Evolutionary conservation across 2,329 filamentous ascomycete species (phyloP).

Genomic region (Didymella keratinophila): DNA sequence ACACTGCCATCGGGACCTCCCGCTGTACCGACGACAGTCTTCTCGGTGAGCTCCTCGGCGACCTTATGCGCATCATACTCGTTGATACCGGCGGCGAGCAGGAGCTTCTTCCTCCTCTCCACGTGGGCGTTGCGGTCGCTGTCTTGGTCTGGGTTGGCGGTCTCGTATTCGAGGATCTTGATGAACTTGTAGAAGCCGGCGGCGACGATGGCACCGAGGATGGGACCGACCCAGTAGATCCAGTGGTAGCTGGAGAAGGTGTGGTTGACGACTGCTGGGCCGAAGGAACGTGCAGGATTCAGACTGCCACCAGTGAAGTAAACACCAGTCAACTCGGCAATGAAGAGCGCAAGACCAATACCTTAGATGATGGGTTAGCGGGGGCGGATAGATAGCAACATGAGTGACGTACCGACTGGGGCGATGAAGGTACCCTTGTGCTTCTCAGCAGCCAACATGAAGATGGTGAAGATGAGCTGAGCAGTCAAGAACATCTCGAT

Average conservation of each 20-base stretch:
- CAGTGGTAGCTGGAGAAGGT: slow-evolving; percentile 44
- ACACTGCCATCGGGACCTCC: slow-evolving; percentile 19
- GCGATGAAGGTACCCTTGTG: slow-evolving; percentile 67
- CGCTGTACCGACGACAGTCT: slow-evolving; percentile 6
- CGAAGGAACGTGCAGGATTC: slow-evolving; percentile 56
- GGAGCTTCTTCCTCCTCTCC: slow-evolving; percentile 20
- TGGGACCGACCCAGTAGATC: slow-evolving; percentile 57
- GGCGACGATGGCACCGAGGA: slow-evolving; percentile 53
- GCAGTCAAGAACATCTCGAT: slow-evolving; percentile 34
- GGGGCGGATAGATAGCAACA: no score
- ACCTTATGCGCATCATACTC: slow-evolving; percentile 27
- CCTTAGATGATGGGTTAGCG: background rate
- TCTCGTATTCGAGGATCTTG: slow-evolving; percentile 47
- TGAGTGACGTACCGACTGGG: slow-evolving; percentile 65
- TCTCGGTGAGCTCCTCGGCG: slow-evolving; percentile 27
- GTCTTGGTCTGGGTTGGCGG: slow-evolving; percentile 43
- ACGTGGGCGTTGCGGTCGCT: slow-evolving; percentile 25
- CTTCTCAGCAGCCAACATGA: slow-evolving; percentile 65
- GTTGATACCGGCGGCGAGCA: slow-evolving; percentile 30
- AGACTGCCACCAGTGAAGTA: slow-evolving; percentile 55
- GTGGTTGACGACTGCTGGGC: slow-evolving; percentile 51
- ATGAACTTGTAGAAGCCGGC: slow-evolving; percentile 58
- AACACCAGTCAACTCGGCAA: slow-evolving; percentile 55
- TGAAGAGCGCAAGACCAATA: slow-evolving; percentile 70
- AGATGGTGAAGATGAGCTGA: slow-evolving; percentile 45